Base-by-base conservation (phyloP, 441 rosid species). In the Mallotus repandus region DNA sequence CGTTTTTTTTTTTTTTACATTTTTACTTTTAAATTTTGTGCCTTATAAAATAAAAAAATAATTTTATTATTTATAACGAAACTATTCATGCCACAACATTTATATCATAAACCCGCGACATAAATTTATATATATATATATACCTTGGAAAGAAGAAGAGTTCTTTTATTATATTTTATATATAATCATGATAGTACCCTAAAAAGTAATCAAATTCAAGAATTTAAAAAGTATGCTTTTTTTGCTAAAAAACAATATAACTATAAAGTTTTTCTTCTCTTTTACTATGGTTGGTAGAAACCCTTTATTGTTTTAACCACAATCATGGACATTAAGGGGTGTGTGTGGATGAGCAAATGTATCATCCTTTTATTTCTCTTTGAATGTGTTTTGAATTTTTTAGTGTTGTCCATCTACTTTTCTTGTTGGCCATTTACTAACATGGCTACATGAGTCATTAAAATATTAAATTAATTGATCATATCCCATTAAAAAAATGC, bases 81-180 rank as follows among this genome's bases (percentile, higher is more conserved):
- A 25, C 29, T 25, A 25, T 25, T 25, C 29, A 25, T 25, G 29
- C 1, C 32, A 29, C 3, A 29, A n/a, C n/a, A n/a, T n/a, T n/a
- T n/a, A n/a, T n/a, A n/a, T n/a, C n/a, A n/a, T n/a, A n/a, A n/a
- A 29, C 1, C 32, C 3, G 3, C 3, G 32, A 29, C 32, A 29
- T 29, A 29, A 29, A 29, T 29, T 2, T 2, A 2, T 29, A 29
- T 29, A 29, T 2, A 29, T 29, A 29, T 29, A 29, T 29, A 77
- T 79, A 67, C 52, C 71, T 48, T 74, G 68, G 58, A 63, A 78
- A 70, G 72, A 45, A 79, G 2, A 64, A 77, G 8, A 53, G 45
- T 29, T 41, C 19, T 67, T 66, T 78, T 63, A 71, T 78, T 58
- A 69, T 79, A n/a, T 32, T 35, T 73, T 52, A 63, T 52, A 38